Evolutionary conservation across 1,139 yeast species (phyloP), one percentile per base, ranked within the genome.

Genomic region (Magnusiomyces paraingens): DNA sequence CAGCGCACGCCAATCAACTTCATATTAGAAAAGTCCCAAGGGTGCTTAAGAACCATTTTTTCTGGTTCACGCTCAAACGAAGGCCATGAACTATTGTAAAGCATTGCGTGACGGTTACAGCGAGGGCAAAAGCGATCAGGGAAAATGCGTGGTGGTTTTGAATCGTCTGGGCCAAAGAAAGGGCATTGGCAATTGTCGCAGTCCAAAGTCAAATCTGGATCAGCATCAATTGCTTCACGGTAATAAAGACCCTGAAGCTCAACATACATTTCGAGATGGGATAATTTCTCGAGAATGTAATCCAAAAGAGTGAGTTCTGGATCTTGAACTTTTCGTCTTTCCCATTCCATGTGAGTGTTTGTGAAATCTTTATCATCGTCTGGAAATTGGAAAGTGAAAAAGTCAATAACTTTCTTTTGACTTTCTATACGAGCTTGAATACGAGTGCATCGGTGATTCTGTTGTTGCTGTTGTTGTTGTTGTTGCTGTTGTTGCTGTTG

Each of bases 71-170:
- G 21, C 4, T 47, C 55, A 17, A 55, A 44, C 1, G 62, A 58
- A 2, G 71, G 71, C 71, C 71, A 68, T 40, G 51, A 57, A 4
- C 64, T 55, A 47, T 58, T 58, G 55, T 64, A 68, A 4, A 68
- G 50, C 2, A 58, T 47, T 4, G 64, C 64, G 43, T 67, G 71
- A n/a, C 71, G 61, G 49, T 63, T 62, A 50, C 71, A 68, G 26
- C 71, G 57, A 0, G 68, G 69, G 51, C 71, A 68, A 50, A 58
- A 55, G 32, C 57, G 52, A 14, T 52, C 44, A 1, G 54, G 57
- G 11, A 52, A 42, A 22, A 54, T 50, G 1, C 55, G 49, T 8
- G 57, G 57, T 1, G 58, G 54, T 2, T 46, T 52, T 36, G 53
- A n/a, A 35, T 53, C 58, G 41, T 53, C 56, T 3, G 55, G 58